Evolutionary conservation across 129 eudicot genomes (phyloP), one percentile per base, ranked within the genome.

Genomic region (Rutidosis leptorrhynchoides): DNA sequence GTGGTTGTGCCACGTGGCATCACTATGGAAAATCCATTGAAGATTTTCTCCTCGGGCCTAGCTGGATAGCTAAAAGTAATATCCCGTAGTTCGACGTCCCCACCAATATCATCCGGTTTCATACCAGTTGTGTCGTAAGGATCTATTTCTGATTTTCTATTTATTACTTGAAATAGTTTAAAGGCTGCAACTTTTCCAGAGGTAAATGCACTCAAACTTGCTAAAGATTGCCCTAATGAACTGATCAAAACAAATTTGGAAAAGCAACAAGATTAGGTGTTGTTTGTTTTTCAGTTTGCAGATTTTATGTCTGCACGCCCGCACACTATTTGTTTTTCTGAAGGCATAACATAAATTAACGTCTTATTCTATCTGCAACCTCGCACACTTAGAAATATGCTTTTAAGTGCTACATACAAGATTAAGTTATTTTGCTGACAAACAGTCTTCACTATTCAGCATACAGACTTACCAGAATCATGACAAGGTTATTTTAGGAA

Each of bases 181-280:
- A 29, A 84, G 7, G 90, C 95, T 37, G 90, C 95, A 40, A 85
- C 88, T 74, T 72, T 78, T 30, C 95, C 95, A 4, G 88, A 86
- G 32, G 90, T 72, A 70, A 87, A 87, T 43, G 90, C 85, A 49
- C 75, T 77, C 83, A 82, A 71, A 73, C 95, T 79, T 16, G 90
- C 84, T 65, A 84, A 82, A 15, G 90, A 88, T 62, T 80, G 90
- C 33, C 90, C 95, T 15, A 87, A 74, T 23, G 95, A 84, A 78
- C 95, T 87, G 69, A 22, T 46, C 1, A 9, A 48, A 20, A 27
- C 29, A 51, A 8, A 30, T 21, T 1, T 2, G 15, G 25, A 62
- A 11, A 62, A 32, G 1, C 7, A 14, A 2, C 14, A 40, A 35
- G 37, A 32, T 32, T 32, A 21, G 23, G n/a, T n/a, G n/a, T n/a